A percentile compares a stretch with the other conserved stretches of the same genome.
Conservation (phyloP, 164 flowering plant genomes). For the Chimonanthus salicifolius region DNA sequence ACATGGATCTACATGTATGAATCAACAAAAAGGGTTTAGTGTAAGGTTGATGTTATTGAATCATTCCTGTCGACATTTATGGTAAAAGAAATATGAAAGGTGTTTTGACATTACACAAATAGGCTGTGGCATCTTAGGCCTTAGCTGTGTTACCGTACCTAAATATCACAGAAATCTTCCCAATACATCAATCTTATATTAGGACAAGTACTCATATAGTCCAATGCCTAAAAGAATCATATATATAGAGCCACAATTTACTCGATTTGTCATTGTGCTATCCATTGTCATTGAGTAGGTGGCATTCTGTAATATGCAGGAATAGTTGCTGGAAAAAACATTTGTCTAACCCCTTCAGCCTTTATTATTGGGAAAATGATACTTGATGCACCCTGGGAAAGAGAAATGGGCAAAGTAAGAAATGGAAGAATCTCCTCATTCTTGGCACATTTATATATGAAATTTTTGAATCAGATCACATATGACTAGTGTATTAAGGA, state of each 20-base stretch:
- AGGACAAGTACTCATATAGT: not conserved
- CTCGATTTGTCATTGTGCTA: not conserved
- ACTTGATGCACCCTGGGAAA: conserved; percentile 56
- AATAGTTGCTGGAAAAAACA: conserved; percentile 69
- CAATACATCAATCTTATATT: not conserved
- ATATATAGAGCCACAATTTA: not conserved
- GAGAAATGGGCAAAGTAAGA: not conserved
- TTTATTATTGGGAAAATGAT: conserved; percentile 72
- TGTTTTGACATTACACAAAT: not conserved
- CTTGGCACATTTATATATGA: not conserved
- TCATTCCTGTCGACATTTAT: too few species aligned
- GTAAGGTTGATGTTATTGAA: too few species aligned
- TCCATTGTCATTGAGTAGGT: conserved; percentile 9
- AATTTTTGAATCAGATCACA: not conserved
- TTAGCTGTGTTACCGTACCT: not conserved
- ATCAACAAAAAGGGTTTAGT: too few species aligned
- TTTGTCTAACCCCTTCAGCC: conserved; percentile 76
- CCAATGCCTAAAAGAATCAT: not conserved
- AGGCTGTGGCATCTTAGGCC: not conserved
- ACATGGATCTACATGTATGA: too few species aligned
- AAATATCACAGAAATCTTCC: not conserved
- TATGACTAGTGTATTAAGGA: too few species aligned
- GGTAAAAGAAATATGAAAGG: not conserved
- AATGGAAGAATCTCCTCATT: not conserved
- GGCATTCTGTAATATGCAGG: conserved; percentile 60